Percentiles rank a stretch among this genome's conserved stretches.
These are phyloP conservation scores for Pyricularia pennisetigena DNA, from an alignment of 2,329 filamentous ascomycete genomes.

Conservation along the genomic window DNA sequence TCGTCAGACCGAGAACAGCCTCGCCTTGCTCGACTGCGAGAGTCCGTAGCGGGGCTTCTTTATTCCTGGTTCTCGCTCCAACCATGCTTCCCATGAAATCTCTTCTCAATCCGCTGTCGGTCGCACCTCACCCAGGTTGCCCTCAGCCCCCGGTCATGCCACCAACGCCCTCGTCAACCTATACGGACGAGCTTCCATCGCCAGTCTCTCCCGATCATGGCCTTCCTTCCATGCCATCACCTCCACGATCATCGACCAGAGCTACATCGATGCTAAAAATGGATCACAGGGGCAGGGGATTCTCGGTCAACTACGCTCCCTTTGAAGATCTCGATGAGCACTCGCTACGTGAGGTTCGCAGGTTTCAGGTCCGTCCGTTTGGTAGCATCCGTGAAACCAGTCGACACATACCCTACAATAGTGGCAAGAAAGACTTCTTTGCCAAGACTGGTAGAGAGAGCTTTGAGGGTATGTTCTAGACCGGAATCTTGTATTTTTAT, in stretches of 20 bases:
- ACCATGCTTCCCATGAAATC: conserved; percentile 56
- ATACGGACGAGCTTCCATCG: conserved; percentile 17
- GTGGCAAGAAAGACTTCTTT: conserved; percentile 82
- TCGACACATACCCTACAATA: conserved; percentile 85
- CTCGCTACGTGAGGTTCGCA: conserved; percentile 46
- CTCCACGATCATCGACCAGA: not conserved
- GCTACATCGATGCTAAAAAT: conserved; percentile 10
- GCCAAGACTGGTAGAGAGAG: conserved; percentile 79
- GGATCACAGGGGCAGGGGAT: conserved; percentile 38
- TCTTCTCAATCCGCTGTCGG: conserved; percentile 49
- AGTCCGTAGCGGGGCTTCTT: conserved; percentile 10
- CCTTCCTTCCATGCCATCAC: not conserved
- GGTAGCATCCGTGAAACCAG: conserved; percentile 51
- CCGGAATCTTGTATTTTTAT: not conserved
- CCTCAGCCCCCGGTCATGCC: conserved; percentile 31
- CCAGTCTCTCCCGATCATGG: not conserved
- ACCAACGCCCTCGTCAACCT: conserved; percentile 23
- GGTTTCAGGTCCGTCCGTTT: conserved; percentile 57
- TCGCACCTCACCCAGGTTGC: conserved; percentile 16
- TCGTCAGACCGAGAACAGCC: not conserved
- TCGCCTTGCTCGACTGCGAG: not conserved
- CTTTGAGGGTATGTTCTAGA: conserved; percentile 62
- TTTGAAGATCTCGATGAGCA: conserved; percentile 55
- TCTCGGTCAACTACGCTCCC: conserved; percentile 60
- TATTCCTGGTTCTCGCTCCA: conserved; percentile 21